Base-by-base conservation (phyloP, 108 stramenopile species). In the Aurantiochytrium sp. region DNA sequence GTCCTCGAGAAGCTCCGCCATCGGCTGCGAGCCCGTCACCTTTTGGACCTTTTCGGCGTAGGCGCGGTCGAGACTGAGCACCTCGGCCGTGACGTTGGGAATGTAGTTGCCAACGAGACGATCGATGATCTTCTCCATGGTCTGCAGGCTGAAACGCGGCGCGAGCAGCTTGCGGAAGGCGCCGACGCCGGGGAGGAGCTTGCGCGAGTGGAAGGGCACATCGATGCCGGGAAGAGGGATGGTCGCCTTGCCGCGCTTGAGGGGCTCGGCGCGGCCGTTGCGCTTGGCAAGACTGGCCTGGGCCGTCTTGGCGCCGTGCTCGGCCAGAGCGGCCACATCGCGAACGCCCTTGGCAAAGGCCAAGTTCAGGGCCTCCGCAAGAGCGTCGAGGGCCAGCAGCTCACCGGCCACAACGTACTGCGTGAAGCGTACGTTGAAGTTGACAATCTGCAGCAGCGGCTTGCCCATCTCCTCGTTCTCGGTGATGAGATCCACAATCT, bases 131-230 rank as follows among this genome's bases (percentile, higher is more conserved):
- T 19, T 10, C 29, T 21, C 76, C 18, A 88, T 59, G 45, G 16
- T 35, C 47, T 83, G 16, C 2, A 58, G 73, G 18, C 6, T 23
- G 28, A 89, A 12, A 10, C 53, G 29, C 10, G 28, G 49, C 14
- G 29, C 42, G 18, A 89, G 73, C 10, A 88, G 28, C 76, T 88
- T 5, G 43, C 89, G 57, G 44, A 89, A 89, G 10, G 89, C 44
- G 18, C 47, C 42, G 6, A 89, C 89, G 58, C 89, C 89, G 29
- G 47, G 18, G 5, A 72, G 73, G 25, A 89, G 51, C 45, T 53
- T 8, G 58, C 89, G 73, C 28, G 73, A 83, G 58, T 89, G 89
- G 58, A 89, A 89, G n/a, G 89, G 89, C 35, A 89, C 89, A n/a
- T 89, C 89, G 29, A 89, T 87, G 19, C 89, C 89, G 5, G 72